Base-by-base conservation (phyloP, 2,329 filamentous ascomycete genomes). In the Bipolaris gigantea region DNA sequence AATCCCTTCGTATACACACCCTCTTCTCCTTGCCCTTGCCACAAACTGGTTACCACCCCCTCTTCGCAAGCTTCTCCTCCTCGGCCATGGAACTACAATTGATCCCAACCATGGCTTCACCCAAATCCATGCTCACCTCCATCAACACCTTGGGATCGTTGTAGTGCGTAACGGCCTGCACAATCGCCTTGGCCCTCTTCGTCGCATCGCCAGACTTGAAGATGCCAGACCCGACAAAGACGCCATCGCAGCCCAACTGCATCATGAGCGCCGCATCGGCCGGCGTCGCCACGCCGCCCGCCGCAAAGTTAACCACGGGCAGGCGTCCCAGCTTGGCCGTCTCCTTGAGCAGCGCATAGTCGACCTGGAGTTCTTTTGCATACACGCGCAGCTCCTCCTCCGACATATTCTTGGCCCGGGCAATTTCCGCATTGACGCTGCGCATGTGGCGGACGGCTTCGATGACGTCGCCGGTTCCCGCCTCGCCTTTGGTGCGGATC, bases 401-500 rank as follows among this genome's bases (percentile, higher is more conserved):
- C 10, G 76, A 76, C 73, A 89, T 85, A 47, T 75, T 76, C 33
- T 79, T 76, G 6, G 93, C 93, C 59, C 84, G 81, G 4, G 87
- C 85, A 66, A 97, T 96, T 70, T 97, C 88, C 19, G 80, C 77
- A 72, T 88, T 94, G 61, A 97, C 89, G 10, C 89, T 91, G 72
- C 94, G 89, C 85, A 97, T 96, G 83, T 99, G 94, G 72, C 89
- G 87, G 44, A 97, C 93, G 18, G 94, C 94, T 81, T 97, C 93
- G 67, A 97, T 89, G 48, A 99, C 91, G 74, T 99, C 94, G 59
- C 94, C 94, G 0, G 94, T 97, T 59, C 94, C 94, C 34, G 94
- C 94, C 80, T 99, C 94, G 62, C 94, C 94, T 82, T 97, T 99
- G 62, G 94, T 99, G 68, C 94, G 88, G 78, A 99, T 97, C 93